Conservation (phyloP, 2,329 filamentous ascomycete species). For the Diaporthe vaccinii region DNA sequence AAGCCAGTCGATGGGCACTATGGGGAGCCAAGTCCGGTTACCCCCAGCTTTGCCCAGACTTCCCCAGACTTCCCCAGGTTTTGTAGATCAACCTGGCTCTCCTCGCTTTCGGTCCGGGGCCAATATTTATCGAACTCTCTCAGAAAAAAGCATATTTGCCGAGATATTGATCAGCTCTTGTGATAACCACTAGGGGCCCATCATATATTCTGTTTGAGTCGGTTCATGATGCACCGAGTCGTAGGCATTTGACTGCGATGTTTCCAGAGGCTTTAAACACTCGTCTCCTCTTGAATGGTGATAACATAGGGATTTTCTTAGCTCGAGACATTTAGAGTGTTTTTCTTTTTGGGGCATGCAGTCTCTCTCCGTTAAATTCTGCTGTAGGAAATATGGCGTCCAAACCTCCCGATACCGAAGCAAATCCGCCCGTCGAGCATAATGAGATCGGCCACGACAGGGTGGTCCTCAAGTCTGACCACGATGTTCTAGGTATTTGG, state of each 20-base stretch:
- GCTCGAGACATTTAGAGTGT: background rate
- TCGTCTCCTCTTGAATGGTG: background rate
- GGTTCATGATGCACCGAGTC: background rate
- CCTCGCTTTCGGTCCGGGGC: background rate
- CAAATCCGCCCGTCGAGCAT: background rate
- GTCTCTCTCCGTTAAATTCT: background rate
- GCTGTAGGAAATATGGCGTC: background rate
- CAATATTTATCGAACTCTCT: background rate
- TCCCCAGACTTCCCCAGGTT: background rate
- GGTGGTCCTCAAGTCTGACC: background rate
- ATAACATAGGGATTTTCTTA: fast-evolving
- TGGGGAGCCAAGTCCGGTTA: background rate
- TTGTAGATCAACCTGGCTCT: background rate
- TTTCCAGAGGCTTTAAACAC: background rate
- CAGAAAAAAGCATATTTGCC: background rate
- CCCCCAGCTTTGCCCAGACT: conserved; percentile 1
- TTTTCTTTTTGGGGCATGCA: background rate
- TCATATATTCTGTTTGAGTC: background rate
- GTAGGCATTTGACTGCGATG: background rate
- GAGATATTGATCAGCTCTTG: background rate
- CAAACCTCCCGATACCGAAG: background rate
- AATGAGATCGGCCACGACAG: background rate
- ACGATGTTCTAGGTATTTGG: background rate
- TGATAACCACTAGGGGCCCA: background rate
- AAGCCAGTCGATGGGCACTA: background rate